Evolutionary conservation across 2,329 filamentous ascomycete species (phyloP).

Genomic region (Paecilomyces sp.): DNA sequence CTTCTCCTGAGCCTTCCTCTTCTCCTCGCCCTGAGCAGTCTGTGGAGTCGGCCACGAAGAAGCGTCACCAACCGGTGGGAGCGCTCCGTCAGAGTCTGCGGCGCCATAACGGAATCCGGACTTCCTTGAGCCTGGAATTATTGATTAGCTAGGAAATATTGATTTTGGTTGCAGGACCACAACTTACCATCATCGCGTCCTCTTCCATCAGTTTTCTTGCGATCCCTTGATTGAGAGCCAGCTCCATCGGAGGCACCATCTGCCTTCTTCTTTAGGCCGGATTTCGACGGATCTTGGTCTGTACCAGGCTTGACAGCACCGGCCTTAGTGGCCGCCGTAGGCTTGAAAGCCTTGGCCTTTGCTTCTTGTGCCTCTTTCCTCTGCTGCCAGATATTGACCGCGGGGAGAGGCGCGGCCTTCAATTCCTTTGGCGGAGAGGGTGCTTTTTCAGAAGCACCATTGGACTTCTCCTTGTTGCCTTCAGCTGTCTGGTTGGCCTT

Average conservation of each 20-base stretch:
- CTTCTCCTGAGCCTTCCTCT: slow-evolving; percentile 64
- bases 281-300: slow-evolving; percentile 35
- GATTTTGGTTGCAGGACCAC: background rate
- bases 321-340: slow-evolving; percentile 11
- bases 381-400: slow-evolving; percentile 83
- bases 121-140: slow-evolving; percentile 13
- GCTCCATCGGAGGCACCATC: slow-evolving; percentile 16
- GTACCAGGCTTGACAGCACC: slow-evolving; percentile 22
- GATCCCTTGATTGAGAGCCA: slow-evolving; percentile 20
- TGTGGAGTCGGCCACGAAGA: slow-evolving; percentile 88
- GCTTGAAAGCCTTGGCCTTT: slow-evolving; percentile 37
- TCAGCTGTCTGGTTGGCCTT: slow-evolving; percentile 33
- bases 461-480: slow-evolving; percentile 46
- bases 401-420: slow-evolving; percentile 72
- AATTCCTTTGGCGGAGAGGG: slow-evolving; percentile 54
- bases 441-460: slow-evolving; percentile 54
- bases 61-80: slow-evolving; percentile 68
- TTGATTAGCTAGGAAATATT: slow-evolving; percentile 1
- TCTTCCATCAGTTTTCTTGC: slow-evolving; percentile 34
- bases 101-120: slow-evolving; percentile 7
- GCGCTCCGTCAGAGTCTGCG: slow-evolving; percentile 20
- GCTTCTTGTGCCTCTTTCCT: slow-evolving; percentile 60
- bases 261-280: slow-evolving; percentile 32
- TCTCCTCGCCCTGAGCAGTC: slow-evolving; percentile 66
- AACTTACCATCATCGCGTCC: slow-evolving; percentile 28